A percentile compares a stretch with the other conserved stretches of the same genome.
phyloP scores from a whole-genome alignment of 2,329 filamentous ascomycete genomes.

The Colletotrichum limetticola region DNA sequence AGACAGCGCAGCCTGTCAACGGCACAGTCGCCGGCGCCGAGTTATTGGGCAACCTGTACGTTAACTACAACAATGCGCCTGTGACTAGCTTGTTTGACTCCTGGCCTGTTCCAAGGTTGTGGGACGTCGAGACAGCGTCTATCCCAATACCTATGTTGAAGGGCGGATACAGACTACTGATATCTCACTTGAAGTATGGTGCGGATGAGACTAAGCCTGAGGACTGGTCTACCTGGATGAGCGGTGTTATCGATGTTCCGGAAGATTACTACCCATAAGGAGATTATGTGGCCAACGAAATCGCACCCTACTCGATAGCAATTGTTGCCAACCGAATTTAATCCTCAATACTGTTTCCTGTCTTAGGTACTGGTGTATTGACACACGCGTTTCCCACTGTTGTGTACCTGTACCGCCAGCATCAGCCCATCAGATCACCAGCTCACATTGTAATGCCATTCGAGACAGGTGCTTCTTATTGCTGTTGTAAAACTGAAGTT shows the following conservation, averaged over 20 bases:
- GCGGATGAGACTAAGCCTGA: neutral
- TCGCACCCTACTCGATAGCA: neutral
- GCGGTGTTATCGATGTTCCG: neutral
- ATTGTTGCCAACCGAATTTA: no score
- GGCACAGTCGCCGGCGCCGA: no score
- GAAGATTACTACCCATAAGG: neutral
- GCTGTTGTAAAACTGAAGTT: neutral
- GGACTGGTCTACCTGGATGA: neutral
- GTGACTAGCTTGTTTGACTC: neutral
- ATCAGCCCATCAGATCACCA: neutral
- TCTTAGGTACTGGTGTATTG: neutral
- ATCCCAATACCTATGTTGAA: neutral
- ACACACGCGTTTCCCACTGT: neutral
- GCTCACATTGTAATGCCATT: neutral
- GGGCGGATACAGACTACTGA: neutral
- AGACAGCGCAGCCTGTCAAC: neutral
- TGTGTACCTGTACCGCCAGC: neutral
- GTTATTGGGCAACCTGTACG: neutral
- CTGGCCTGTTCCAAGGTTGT: neutral
- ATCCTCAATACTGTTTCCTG: no score
- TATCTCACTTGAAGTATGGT: neutral
- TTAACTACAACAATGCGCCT: neutral
- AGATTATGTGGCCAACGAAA: neutral
- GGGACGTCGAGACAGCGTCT: neutral
- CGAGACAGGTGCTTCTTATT: neutral